Evolutionary conservation across 345 rosid species (phyloP).

Genomic region (Corchorus olitorius): DNA sequence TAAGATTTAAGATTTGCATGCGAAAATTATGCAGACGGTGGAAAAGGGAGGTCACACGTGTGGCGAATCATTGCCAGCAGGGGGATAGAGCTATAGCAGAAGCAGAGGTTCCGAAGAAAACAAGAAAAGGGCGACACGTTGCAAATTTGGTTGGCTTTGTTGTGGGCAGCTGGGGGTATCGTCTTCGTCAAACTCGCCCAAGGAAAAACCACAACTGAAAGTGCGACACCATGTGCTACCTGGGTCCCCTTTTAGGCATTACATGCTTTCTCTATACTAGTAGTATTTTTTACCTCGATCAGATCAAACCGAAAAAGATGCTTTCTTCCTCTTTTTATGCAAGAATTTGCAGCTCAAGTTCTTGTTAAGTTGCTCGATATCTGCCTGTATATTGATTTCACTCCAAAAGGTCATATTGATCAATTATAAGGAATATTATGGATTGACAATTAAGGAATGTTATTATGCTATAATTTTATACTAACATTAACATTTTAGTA

Average conservation of each 20-base stretch:
- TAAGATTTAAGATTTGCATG: background rate
- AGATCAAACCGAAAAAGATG: constrained; percentile 8
- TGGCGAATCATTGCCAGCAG: background rate
- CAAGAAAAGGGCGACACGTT: background rate
- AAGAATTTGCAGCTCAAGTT: background rate
- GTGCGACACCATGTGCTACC: constrained; percentile 11
- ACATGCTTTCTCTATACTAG: background rate
- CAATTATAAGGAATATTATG: no score
- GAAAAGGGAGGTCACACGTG: background rate
- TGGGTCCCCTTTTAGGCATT: background rate
- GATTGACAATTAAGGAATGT: no score
- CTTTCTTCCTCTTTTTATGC: background rate
- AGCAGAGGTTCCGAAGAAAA: background rate
- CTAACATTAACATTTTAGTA: no score
- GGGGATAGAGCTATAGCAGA: no score
- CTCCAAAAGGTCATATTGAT: no score
- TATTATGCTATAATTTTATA: no score
- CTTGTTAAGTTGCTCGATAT: background rate
- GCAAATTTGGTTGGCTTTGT: background rate
- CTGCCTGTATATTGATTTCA: background rate
- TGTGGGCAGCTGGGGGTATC: background rate
- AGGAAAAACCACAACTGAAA: constrained; percentile 11
- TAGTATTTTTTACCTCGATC: background rate
- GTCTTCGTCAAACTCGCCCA: background rate
- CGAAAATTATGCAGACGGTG: background rate